A percentile compares a stretch with the other conserved stretches of the same genome.
Conservation (phyloP, 2,329 filamentous ascomycete genomes). For the Trichoderma guizhouense region DNA sequence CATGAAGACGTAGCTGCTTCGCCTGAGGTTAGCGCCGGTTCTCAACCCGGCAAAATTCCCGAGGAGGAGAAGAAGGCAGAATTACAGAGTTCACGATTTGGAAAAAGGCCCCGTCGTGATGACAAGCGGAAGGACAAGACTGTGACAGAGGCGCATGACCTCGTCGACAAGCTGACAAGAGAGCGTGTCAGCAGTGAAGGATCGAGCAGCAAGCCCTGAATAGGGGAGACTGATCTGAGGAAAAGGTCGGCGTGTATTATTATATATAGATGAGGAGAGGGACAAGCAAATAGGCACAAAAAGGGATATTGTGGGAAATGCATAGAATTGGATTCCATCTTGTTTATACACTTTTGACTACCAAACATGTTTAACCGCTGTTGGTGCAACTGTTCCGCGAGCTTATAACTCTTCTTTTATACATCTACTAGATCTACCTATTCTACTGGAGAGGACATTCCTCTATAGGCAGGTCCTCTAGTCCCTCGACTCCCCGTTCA, state of each 20-base stretch:
- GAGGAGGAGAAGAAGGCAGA: not conserved
- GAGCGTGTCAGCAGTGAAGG: not conserved
- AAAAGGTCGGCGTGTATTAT: not conserved
- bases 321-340: not conserved
- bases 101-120: not conserved
- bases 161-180: constrained; percentile 16
- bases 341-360: not conserved
- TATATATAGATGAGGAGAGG: not conserved
- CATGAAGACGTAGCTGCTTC: not conserved
- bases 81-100: constrained; percentile 2
- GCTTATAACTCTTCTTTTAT: not conserved
- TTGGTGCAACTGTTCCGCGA: not conserved
- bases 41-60: not conserved
- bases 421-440: not conserved
- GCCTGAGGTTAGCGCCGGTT: not conserved
- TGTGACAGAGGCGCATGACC: constrained; percentile 13
- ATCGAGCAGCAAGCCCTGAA: not conserved
- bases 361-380: not conserved
- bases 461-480: not conserved
- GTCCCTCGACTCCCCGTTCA: no score
- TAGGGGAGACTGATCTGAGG: no score
- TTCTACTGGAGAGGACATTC: not conserved
- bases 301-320: not conserved
- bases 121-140: constrained; percentile 1
- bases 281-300: not conserved